phyloP scores from a whole-genome alignment of 2,329 filamentous ascomycete species.

The Ascosphaera aggregata region DNA sequence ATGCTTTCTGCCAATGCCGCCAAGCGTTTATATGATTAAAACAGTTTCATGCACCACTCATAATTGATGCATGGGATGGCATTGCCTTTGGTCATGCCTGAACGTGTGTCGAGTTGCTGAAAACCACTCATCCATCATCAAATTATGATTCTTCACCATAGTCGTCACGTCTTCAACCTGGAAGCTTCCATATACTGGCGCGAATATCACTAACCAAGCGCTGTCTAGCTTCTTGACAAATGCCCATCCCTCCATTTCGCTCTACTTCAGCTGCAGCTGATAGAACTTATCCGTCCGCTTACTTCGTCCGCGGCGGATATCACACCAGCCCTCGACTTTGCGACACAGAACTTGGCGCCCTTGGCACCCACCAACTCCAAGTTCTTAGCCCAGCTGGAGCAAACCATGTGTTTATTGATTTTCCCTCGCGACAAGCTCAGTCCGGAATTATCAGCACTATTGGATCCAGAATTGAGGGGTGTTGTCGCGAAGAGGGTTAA shows the following conservation, averaged over 20 bases:
- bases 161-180: constrained; percentile 12
- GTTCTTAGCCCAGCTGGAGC: constrained; percentile 71
- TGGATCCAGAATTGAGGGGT: constrained; percentile 57
- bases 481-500: constrained; percentile 79
- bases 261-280: constrained; percentile 68
- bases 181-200: constrained; percentile 1
- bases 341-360: constrained; percentile 65
- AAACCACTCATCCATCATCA: constrained; percentile 33
- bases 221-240: constrained; percentile 55
- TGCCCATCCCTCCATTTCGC: constrained; percentile 73
- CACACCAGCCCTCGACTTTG: constrained; percentile 60
- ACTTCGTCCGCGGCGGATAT: constrained; percentile 52
- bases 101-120: constrained; percentile 47
- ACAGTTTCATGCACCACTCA: constrained; percentile 99
- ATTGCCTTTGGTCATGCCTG: not conserved
- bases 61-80: constrained; percentile 51
- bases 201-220: not conserved
- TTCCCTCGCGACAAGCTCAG: constrained; percentile 64
- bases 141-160: not conserved
- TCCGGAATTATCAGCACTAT: constrained; percentile 47
- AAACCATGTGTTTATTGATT: constrained; percentile 78
- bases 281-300: constrained; percentile 56
- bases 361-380: constrained; percentile 58
- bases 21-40: constrained; percentile 64
- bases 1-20: not conserved